Base-by-base conservation (phyloP, 2,329 filamentous ascomycete genomes). In the Penicillium sp. region DNA sequence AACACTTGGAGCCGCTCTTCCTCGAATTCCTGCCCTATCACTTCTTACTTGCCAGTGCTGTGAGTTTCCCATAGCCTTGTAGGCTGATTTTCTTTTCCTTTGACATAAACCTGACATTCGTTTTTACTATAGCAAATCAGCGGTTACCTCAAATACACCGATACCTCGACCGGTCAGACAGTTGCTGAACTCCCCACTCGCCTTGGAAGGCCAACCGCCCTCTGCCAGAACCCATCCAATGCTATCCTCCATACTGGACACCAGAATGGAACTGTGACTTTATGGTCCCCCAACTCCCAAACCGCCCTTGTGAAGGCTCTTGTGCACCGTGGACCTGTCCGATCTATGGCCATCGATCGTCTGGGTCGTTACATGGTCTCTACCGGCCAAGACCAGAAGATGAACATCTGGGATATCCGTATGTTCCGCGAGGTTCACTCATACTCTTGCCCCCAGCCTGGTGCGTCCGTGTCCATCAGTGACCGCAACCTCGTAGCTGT, bases 1-100 rank as follows among this genome's bases (percentile, higher is more conserved):
- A 95, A 74, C 93, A 96, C 72, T 85, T 90, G 60, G 95, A 99
- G 74, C 90, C 96, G 14, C 89, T 90, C 13, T 89, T 96, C 74
- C 91, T 99, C 83, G 91, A 98, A 75, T 99, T 97, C 71, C 80
- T 98, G 14, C 93, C 93, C 0, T 98, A 97, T 72, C 95, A 99
- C 74, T 99, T 96, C 74, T 85, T 99, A 43, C 82, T 99, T 49
- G 90, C 90, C 19, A 96, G 92, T 19, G 84, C 93, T 68, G 89
- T 90, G 76, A 80, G 87, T 82, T 56, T 42, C 9, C 11, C 7
- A 16, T 3, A 7, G 2, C 21, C 24, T 39, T 14, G 26, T 33
- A n/a, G 13, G 8, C 21, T 5, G 29, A 16, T 22, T 43, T 37
- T 14, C n/a, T 14, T 7, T 52, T 22, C n/a, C 7, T 5, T 13